Base-by-base conservation (phyloP, 345 rosid genomes). In the Arabidopsis suecica region DNA sequence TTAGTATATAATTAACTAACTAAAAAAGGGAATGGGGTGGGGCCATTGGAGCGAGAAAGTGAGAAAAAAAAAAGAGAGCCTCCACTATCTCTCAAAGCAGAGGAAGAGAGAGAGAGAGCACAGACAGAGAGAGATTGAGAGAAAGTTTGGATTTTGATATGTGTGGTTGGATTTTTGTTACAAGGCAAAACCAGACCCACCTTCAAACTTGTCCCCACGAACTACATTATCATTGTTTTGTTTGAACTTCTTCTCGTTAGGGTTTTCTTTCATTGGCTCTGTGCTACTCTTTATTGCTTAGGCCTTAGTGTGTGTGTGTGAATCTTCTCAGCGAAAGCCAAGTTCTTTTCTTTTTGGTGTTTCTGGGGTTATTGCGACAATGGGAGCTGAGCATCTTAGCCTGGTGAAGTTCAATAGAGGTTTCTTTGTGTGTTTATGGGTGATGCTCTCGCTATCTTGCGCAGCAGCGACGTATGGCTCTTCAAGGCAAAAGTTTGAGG, bases 401-500 rank as follows among this genome's bases (percentile, higher is more conserved):
- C 51, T 23, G 71, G 68, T 61, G 13, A 74, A 59, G 57, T 22
- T 20, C 40, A 74, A 23, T n/a, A 65, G 61, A 75, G 74, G 81
- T 45, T 40, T 80, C 61, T 51, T 74, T 8, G 25, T 83, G 82
- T 34, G 84, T 57, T 77, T 84, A 49, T 88, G 59, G 81, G 82
- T 86, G 64, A 38, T 84, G 75, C 48, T 81, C 58, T 83, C 88
- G 9, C 49, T 80, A 14, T 73, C 86, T 5, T 82, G 55, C 67
- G 93, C 86, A 30, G 95, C 86, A 23, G 80, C 95, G 28, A 87
- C 97, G 75, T 61, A 86, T 58, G 73, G 88, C n/a, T 80, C 70
- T 5, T 81, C 88, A 71, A 88, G 64, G 79, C 96, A 85, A 79
- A 88, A 80, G 58, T 78, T 90, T 48, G 87, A 88, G 66, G 92